Percentiles rank a stretch among this genome's conserved stretches.
phyloP scores from a whole-genome alignment of 1,284 basidiomycete species.

The Cryptococcus sp. region DNA sequence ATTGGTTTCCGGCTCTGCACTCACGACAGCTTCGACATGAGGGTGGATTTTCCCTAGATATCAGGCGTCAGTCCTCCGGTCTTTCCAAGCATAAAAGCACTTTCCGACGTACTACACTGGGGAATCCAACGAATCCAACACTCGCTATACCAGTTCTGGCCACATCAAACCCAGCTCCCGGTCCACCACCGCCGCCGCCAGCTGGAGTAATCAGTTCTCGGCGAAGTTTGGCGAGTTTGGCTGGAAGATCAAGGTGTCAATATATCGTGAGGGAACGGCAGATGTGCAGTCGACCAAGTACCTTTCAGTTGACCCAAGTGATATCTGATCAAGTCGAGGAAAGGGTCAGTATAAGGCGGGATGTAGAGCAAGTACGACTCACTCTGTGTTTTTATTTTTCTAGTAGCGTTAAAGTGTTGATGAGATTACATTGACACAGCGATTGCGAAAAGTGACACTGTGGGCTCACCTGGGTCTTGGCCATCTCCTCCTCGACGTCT shows the following conservation, averaged over 20 bases:
- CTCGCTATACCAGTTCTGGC: conserved; percentile 93
- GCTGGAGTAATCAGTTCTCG: conserved; percentile 87
- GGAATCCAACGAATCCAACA: conserved; percentile 84
- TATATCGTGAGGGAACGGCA: no score
- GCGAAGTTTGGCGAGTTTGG: conserved; percentile 95
- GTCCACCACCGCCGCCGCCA: conserved; percentile 77
- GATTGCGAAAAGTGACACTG: no score
- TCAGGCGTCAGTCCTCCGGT: not conserved
- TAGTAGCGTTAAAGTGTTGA: conserved; percentile 52
- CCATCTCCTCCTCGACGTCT: conserved; percentile 55
- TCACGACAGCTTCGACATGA: conserved; percentile 92
- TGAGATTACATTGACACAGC: not conserved
- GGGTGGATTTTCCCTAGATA: conserved; percentile 69
- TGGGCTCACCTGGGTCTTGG: conserved; percentile 47
- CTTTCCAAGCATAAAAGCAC: not conserved
- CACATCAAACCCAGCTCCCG: conserved; percentile 91
- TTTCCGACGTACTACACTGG: conserved; percentile 28
- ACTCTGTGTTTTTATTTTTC: conserved; percentile 82
- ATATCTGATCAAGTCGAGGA: conserved; percentile 60
- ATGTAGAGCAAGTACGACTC: conserved; percentile 15
- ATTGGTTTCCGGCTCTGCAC: conserved; percentile 6
- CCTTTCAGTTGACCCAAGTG: conserved; percentile 92
- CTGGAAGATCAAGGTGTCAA: conserved; percentile 48
- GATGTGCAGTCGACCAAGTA: conserved; percentile 15
- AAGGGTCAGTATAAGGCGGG: not conserved